Evolutionary conservation across 441 rosid genomes (phyloP), one percentile per base, ranked within the genome.

Genomic region (Corymbia citriodora): DNA sequence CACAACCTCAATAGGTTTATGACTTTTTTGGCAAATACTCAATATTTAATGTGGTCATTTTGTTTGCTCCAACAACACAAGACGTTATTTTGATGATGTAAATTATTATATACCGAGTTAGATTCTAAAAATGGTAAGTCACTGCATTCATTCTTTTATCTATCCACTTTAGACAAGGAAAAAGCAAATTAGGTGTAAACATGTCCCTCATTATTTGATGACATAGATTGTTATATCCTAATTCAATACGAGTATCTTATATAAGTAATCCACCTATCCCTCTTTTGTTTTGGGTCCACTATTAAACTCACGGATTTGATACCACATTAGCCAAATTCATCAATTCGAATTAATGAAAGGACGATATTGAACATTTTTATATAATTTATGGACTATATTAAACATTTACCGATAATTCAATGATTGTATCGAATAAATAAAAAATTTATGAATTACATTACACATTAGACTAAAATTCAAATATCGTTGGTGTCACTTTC

Each of bases 401-500:
- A 57, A 23, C 2, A 57, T 57, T 23, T 57, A 57, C 2, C 2
- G 0, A 57, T 57, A 57, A 6, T 57, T 57, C 7, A 23, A 0
- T 1, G 0, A 57, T 57, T 13, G 5, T 2, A 23, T 57, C 23
- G 1, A 57, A 1, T 1, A 57, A 2, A 57, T 23, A 21, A 57
- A 57, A 57, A 57, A 0, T 23, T 57, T 57, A 57, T 17, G 13
- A 29, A 1, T 2, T 13, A 57, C 6, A 21, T 23, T 5, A 57
- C 10, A 23, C 10, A 23, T 57, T 57, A 57, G 3, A 23, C 10
- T 10, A 23, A 57, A 23, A 57, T 57, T 10, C 5, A 57, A 1
- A 23, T 27, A 57, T 57, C 3, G 4, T 1, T 23, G 13, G 0
- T 57, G 63, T 9, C 6, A 40, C 5, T 40, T 40, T 40, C 6